Percentiles rank a stretch among this genome's conserved stretches.
These are phyloP conservation scores for Carpinus fangiana DNA, from an alignment of 306 rosid species.

Conservation along the genomic window DNA sequence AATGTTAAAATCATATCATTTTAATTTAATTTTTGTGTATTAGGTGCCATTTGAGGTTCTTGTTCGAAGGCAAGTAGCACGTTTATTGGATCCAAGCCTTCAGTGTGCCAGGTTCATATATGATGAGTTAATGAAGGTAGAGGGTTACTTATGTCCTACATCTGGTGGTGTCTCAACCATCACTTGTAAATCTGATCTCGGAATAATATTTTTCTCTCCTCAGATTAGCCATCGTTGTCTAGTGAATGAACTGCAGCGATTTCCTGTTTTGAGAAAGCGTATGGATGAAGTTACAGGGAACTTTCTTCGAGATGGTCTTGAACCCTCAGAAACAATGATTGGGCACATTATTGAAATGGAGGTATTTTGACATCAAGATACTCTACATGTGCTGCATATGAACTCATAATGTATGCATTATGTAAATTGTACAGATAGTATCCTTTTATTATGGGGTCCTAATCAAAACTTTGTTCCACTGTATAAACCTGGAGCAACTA, in stretches of 20 bases:
- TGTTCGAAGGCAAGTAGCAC: slow-evolving; percentile 88
- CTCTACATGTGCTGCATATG: background rate
- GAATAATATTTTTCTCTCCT: slow-evolving; percentile 22
- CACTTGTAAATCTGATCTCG: slow-evolving; percentile 14
- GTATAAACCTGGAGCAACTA: background rate
- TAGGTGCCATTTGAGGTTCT: slow-evolving; percentile 98
- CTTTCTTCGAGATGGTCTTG: slow-evolving; percentile 91
- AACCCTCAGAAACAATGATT: slow-evolving; percentile 90
- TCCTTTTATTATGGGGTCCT: slow-evolving; percentile 12
- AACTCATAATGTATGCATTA: slow-evolving; percentile 10
- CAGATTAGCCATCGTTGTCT: slow-evolving; percentile 95
- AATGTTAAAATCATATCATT: background rate
- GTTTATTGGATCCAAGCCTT: slow-evolving; percentile 94
- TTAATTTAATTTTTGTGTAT: slow-evolving; percentile 30
- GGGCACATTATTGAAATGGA: slow-evolving; percentile 94
- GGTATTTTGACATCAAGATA: slow-evolving; percentile 44
- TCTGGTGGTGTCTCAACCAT: slow-evolving; percentile 13
- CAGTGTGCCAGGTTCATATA: slow-evolving; percentile 98
- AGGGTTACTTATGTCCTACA: slow-evolving; percentile 8
- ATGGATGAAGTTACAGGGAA: slow-evolving; percentile 95
- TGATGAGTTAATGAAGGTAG: slow-evolving; percentile 86
- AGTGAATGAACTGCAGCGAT: slow-evolving; percentile 85
- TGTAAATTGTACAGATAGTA: background rate
- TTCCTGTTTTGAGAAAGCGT: slow-evolving; percentile 85
- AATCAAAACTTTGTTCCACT: slow-evolving; percentile 8